A percentile compares a stretch with the other conserved stretches of the same genome.
Evolutionary conservation across 495 filamentous ascomycete species (phyloP).

Genomic region (Xylaria nigripes): DNA sequence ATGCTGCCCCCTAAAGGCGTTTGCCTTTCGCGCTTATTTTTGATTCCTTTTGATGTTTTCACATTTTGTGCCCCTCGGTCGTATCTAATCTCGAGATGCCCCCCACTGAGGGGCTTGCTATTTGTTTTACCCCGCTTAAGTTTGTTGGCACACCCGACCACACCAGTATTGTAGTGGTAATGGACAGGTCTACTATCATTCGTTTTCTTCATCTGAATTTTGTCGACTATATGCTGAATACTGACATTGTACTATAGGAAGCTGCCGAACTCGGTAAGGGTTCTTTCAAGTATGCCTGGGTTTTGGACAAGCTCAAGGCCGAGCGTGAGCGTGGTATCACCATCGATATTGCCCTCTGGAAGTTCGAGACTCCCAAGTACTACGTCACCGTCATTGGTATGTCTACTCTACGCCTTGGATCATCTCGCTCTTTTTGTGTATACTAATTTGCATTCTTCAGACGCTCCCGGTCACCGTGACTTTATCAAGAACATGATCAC

Average conservation of each 20-base stretch:
- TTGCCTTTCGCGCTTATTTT: neutral
- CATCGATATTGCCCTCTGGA: conserved; percentile 99
- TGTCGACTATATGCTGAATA: neutral
- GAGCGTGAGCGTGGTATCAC: conserved; percentile 99
- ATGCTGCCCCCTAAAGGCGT: neutral
- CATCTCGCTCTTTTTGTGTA: neutral
- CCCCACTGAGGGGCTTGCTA: conserved; percentile 29
- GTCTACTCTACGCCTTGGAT: conserved; percentile 13
- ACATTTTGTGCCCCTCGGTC: conserved; percentile 18
- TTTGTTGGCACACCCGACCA: conserved; percentile 24
- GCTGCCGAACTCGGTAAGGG: conserved; percentile 99
- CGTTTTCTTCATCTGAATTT: neutral
- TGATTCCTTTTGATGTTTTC: conserved; percentile 9
- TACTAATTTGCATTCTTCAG: conserved; percentile 36
- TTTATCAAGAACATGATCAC: conserved; percentile 99
- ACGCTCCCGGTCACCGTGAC: conserved; percentile 99
- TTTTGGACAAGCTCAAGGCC: conserved; percentile 99
- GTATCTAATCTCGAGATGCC: conserved; percentile 4
- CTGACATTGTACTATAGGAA: conserved; percentile 54
- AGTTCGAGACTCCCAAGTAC: conserved; percentile 99
- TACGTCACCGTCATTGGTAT: conserved; percentile 98
- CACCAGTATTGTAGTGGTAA: conserved; percentile 1
- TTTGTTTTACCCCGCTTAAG: conserved; percentile 29
- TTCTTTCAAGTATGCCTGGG: conserved; percentile 99
- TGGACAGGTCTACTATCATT: no score